A percentile compares a stretch with the other conserved stretches of the same genome.
Conservation (phyloP, 345 rosid species). For the Eucalyptus urophylla region DNA sequence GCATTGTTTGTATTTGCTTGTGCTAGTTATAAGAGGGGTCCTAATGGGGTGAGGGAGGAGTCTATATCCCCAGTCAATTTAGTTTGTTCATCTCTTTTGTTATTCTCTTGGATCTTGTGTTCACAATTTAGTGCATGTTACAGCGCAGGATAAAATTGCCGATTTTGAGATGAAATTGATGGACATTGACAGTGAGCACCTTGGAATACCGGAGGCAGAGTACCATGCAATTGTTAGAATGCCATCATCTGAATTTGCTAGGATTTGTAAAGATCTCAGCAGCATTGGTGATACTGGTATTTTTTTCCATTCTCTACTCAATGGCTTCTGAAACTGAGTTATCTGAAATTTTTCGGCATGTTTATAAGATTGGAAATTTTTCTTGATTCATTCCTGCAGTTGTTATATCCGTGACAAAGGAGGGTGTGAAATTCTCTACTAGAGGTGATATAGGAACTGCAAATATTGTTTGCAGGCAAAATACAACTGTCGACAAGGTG, state of each 20-base stretch:
- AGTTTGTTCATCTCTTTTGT: neutral
- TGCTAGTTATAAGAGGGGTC: neutral
- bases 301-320: neutral
- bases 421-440: slow-evolving; percentile 95
- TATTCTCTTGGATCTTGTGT: neutral
- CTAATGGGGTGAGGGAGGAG: neutral
- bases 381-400: slow-evolving; percentile 23
- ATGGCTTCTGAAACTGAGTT: neutral
- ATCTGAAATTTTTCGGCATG: neutral
- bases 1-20: neutral
- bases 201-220: slow-evolving; percentile 97
- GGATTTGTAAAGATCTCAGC: slow-evolving; percentile 86
- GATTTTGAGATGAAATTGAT: slow-evolving; percentile 98
- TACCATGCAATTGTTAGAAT: slow-evolving; percentile 90
- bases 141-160: slow-evolving; percentile 91
- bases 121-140: neutral
- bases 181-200: slow-evolving; percentile 98
- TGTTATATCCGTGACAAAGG: slow-evolving; percentile 92
- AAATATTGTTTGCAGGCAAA: slow-evolving; percentile 89
- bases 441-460: slow-evolving; percentile 96
- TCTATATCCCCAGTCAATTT: neutral
- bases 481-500: slow-evolving; percentile 89
- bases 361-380: neutral
- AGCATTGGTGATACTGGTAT: slow-evolving; percentile 95
- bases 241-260: slow-evolving; percentile 90